phyloP scores from a whole-genome alignment of 768 basidiomycete species.

The Trametes cubensis region DNA sequence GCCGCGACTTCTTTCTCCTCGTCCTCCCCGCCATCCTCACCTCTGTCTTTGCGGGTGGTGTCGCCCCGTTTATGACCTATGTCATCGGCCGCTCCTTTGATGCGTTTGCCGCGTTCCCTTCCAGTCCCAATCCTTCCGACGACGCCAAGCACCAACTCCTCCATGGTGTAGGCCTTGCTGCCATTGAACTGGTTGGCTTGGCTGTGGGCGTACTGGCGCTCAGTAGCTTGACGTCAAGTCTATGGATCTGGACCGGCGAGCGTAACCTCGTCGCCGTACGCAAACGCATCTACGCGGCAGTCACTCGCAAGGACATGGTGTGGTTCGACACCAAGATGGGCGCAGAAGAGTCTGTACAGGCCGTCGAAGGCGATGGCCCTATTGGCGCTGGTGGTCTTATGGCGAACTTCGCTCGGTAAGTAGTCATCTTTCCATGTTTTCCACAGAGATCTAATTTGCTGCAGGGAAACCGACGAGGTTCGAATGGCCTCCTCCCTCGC shows the following conservation, averaged over 20 bases:
- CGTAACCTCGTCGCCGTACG: conserved; percentile 71
- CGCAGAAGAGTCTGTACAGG: conserved; percentile 47
- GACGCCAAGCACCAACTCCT: conserved; percentile 55
- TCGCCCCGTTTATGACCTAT: conserved; percentile 86
- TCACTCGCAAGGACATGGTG: conserved; percentile 73
- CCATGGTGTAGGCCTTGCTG: conserved; percentile 58
- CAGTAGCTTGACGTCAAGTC: conserved; percentile 70
- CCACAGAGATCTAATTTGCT: neutral
- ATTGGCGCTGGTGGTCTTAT: conserved; percentile 88
- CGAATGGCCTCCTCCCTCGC: conserved; percentile 82
- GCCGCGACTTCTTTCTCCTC: conserved; percentile 56
- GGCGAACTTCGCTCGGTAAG: conserved; percentile 86
- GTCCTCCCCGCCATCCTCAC: conserved; percentile 65
- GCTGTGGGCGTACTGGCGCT: conserved; percentile 67
- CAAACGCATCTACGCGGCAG: conserved; percentile 64
- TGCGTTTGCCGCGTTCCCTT: conserved; percentile 63
- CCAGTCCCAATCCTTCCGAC: conserved; percentile 42
- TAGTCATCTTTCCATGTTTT: neutral
- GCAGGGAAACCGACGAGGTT: conserved; percentile 93
- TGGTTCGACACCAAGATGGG: conserved; percentile 91
- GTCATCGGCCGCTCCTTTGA: conserved; percentile 80
- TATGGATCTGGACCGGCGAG: conserved; percentile 92
- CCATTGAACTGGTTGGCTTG: conserved; percentile 67
- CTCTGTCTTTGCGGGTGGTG: conserved; percentile 65
- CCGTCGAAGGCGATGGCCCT: conserved; percentile 48